Base-by-base conservation (phyloP, 179 eudicot species). In the Camellia oleifera region DNA sequence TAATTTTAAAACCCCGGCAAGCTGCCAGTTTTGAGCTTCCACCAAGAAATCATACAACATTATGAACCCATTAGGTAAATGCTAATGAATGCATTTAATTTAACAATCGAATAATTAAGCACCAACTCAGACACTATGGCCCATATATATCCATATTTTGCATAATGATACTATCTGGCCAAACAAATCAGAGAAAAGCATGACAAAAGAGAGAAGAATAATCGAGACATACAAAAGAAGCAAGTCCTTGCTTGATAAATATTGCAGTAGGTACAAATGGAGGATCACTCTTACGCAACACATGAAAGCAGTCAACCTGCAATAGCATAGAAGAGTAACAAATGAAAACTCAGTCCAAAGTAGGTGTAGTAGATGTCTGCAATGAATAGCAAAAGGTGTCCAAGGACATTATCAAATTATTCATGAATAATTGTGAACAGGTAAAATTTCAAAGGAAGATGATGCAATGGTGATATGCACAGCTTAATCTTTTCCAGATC, bases 261-360 rank as follows among this genome's bases (percentile, higher is more conserved):
- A 91, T 87, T 78, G 93, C 81, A 62, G 94, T 84, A 76, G 98
- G 97, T 18, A 88, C 98, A 86, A 93, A 91, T 76, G 98, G 95
- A 84, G 98, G 98, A 83, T 95, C 98, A 81, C 94, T 89, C 84
- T 92, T 95, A 40, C 98, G 98, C 83, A 95, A 83, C 81, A 92
- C 98, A 80, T 93, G 97, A 84, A 95, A 93, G 87, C 97, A 93
- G 81, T 95, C 97, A 77, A 95, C 98, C 98, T 95, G 92, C 87
- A 83, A 70, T 58, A 76, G 62, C 75, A 60, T 15, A 76, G 65
- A 23, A 76, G 26, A 70, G 18, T 6, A 32, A 72, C 64, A 12
- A 74, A 15, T 50, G 32, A 74, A 75, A 75, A 18, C 32, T 40
- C 13, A 40, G 7, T 14, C 77, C 20, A 6, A 50, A 20, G 60